Evolutionary conservation across 225 moss, liverwort and hornwort genomes (phyloP), one percentile per base, ranked within the genome.

Genomic region (Pseudisothecium myosuroides): DNA sequence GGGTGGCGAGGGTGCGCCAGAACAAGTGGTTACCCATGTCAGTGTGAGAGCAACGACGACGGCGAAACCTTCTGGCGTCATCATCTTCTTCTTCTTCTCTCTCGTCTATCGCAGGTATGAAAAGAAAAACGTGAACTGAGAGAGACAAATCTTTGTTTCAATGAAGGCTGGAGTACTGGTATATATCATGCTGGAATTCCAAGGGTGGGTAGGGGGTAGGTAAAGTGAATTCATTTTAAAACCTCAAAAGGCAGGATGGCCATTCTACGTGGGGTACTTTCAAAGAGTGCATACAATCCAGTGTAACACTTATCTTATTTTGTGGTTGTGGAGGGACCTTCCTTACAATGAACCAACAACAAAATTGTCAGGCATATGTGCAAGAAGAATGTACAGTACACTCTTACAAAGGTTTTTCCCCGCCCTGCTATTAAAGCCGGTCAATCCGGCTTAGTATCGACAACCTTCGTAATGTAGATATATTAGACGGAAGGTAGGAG

Each of bases 161-260:
- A 64, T 5, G 84, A 47, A 64, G 45, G 73, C 37, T 76, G 73
- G 47, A 63, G 67, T 27, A 49, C 32, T 69, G 41, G 63, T 85
- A 45, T 80, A 89, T 87, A 64, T 58, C 43, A 19, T 58, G 45
- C 32, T 81, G 41, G 87, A 27, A 76, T 82, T 29, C 54, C 71
- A 63, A 76, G 86, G 83, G 91, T 88, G 91, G 91, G 91, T 91
- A 22, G 49, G 63, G 76, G 83, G 91, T 93, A 91, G 93, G 93
- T 93, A 32, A 60, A 77, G 86, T 10, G 80, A 50, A n/a, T 49
- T 83, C 83, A 56, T 69, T 84, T 41, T 56, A 6, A 19, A 66
- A 29, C 64, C 37, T 59, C 88, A 37, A 9, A n/a, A 34, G 69
- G 55, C 28, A 14, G 8, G 67, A n/a, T 20, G 66, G 17, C 6